These are phyloP conservation scores for Canariomyces notabilis DNA, from an alignment of 2,329 filamentous ascomycete species.

Conservation along the genomic window DNA sequence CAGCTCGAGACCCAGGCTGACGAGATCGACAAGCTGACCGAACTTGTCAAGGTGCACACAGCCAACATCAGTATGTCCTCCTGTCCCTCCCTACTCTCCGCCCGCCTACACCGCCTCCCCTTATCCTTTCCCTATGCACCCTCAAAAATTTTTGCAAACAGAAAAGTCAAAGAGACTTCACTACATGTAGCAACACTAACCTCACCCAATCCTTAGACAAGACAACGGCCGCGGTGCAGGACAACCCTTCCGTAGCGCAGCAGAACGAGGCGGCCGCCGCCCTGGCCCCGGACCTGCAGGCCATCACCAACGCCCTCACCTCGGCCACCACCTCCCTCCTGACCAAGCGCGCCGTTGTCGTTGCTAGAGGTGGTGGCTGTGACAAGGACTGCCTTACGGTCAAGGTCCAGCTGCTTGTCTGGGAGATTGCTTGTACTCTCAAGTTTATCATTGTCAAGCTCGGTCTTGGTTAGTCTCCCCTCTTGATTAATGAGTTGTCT, in stretches of 20 bases:
- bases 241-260: conserved; percentile 20
- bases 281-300: conserved; percentile 25
- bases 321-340: conserved; percentile 22
- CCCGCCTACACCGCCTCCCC: neutral
- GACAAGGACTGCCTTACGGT: conserved; percentile 19
- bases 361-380: conserved; percentile 9
- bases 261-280: conserved; percentile 22
- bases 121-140: neutral
- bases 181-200: no score
- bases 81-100: neutral
- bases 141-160: neutral
- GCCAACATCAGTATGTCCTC: conserved; percentile 25
- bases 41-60: conserved; percentile 24
- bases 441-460: conserved; percentile 27
- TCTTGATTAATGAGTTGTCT: neutral
- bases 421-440: conserved; percentile 26
- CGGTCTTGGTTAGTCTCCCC: conserved; percentile 24
- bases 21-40: conserved; percentile 22
- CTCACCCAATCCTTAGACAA: conserved; percentile 17
- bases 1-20: conserved; percentile 22
- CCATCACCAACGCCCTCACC: conserved; percentile 24
- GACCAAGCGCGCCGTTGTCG: conserved; percentile 20
- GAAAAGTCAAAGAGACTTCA: no score
- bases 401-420: conserved; percentile 24
- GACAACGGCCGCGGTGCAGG: conserved; percentile 20